phyloP scores from a whole-genome alignment of 257 asterid species.

The Catharanthus roseus region DNA sequence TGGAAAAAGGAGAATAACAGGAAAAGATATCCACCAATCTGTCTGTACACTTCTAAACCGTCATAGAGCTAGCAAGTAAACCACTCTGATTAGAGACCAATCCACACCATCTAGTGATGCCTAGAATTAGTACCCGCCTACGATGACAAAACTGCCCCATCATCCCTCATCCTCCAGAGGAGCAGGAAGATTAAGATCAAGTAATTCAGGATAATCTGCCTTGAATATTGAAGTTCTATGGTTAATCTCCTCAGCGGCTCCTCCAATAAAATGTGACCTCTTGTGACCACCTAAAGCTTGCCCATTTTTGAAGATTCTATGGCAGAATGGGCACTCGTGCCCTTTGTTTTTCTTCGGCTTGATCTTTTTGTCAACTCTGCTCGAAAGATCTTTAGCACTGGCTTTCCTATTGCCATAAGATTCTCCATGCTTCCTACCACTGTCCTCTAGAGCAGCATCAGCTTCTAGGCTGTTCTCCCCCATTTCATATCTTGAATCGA shows the following conservation, averaged over 20 bases:
- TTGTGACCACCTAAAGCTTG: conserved; percentile 97
- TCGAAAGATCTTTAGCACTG: conserved; percentile 33
- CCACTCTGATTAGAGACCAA: conserved; percentile 5
- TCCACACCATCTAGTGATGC: conserved; percentile 5
- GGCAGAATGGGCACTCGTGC: conserved; percentile 74
- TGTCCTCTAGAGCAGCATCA: conserved; percentile 25
- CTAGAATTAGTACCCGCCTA: conserved; percentile 22
- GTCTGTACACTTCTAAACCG: conserved; percentile 15
- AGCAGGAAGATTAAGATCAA: conserved; percentile 94
- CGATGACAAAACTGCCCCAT: conserved; percentile 31
- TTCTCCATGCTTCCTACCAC: conserved; percentile 30
- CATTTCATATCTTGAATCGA: conserved; percentile 47
- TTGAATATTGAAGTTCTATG: conserved; percentile 31
- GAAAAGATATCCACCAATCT: conserved; percentile 2
- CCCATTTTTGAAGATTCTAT: conserved; percentile 79
- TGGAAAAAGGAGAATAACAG: conserved; percentile 5
- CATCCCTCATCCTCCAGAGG: conserved; percentile 55
- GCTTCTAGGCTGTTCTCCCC: conserved; percentile 62
- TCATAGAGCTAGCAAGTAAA: conserved; percentile 8
- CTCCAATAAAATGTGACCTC: conserved; percentile 72
- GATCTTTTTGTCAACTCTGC: conserved; percentile 31
- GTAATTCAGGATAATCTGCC: conserved; percentile 40
- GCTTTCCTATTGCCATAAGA: conserved; percentile 32
- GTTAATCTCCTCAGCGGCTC: conserved; percentile 30
- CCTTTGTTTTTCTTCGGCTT: conserved; percentile 53